Percentiles rank a stretch among this genome's conserved stretches.
These are phyloP conservation scores for Talaromyces proteolyticus DNA, from an alignment of 495 filamentous ascomycete species.

Conservation along the genomic window DNA sequence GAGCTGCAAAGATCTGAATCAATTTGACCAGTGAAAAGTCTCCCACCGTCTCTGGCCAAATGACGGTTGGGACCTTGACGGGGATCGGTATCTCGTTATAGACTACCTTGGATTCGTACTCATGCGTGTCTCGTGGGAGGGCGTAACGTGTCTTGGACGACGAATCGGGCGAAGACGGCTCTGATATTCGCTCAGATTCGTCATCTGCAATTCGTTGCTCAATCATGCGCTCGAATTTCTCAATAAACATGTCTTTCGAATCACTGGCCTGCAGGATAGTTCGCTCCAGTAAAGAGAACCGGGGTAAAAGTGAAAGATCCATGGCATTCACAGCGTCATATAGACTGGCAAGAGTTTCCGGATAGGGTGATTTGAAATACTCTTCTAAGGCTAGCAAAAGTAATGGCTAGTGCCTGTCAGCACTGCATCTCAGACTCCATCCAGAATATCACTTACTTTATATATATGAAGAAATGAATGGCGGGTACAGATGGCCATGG, in stretches of 20 bases:
- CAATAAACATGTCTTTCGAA: conserved; percentile 92
- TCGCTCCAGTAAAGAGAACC: conserved; percentile 74
- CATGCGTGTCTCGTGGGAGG: conserved; percentile 89
- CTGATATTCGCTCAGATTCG: conserved; percentile 11
- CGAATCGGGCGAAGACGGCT: conserved; percentile 13
- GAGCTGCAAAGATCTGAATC: conserved; percentile 83
- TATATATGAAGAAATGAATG: conserved; percentile 99
- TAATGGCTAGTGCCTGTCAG: conserved; percentile 59
- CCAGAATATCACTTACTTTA: conserved; percentile 57
- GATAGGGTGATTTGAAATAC: conserved; percentile 89
- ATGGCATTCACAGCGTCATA: conserved; percentile 93
- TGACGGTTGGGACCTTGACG: conserved; percentile 88
- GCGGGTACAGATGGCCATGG: conserved; percentile 98
- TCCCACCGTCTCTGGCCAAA: conserved; percentile 92
- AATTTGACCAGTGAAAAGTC: conserved; percentile 97
- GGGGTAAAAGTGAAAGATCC: conserved; percentile 93
- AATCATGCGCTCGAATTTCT: conserved; percentile 95
- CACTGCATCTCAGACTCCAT: conserved; percentile 52
- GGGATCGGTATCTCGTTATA: conserved; percentile 95
- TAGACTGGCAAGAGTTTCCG: conserved; percentile 82
- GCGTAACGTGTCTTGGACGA: conserved; percentile 43
- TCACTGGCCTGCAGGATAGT: conserved; percentile 85
- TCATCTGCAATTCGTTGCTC: conserved; percentile 56
- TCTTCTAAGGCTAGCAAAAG: conserved; percentile 93
- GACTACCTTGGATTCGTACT: conserved; percentile 89